These are phyloP conservation scores for Mortierella hygrophila DNA, from an alignment of 192 early-diverging fungal genomes.

Conservation along the genomic window DNA sequence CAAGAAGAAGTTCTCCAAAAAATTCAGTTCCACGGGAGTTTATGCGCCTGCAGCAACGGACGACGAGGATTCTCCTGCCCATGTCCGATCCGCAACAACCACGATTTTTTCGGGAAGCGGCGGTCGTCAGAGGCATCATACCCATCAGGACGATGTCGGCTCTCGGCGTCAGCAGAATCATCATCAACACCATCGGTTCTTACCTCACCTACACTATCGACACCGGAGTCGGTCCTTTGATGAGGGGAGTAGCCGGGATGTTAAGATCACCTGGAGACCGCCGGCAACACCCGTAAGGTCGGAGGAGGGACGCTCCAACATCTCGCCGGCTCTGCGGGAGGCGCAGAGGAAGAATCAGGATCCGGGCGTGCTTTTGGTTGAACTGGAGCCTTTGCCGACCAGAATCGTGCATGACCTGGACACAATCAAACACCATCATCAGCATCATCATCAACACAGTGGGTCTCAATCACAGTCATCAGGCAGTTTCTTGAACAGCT, in stretches of 20 bases:
- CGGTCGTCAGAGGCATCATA: not conserved
- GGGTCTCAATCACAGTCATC: not conserved
- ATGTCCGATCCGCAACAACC: not conserved
- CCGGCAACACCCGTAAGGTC: not conserved
- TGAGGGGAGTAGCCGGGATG: conserved; percentile 3
- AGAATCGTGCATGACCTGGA: conserved; percentile 19
- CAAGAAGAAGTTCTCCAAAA: conserved; percentile 32
- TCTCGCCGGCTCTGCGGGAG: conserved; percentile 27
- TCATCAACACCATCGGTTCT: conserved; percentile 1
- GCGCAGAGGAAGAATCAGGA: conserved; percentile 21
- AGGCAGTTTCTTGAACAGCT: not conserved
- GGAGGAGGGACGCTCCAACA: not conserved
- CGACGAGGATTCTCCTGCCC: conserved; percentile 38
- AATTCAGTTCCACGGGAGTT: conserved; percentile 5
- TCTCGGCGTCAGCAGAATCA: not conserved
- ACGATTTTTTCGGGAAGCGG: not conserved
- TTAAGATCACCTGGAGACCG: not conserved
- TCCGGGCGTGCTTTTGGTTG: conserved; percentile 23
- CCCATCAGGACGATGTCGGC: not conserved
- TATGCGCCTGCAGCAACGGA: conserved; percentile 27
- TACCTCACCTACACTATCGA: conserved; percentile 17
- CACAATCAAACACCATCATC: not conserved
- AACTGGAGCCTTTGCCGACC: conserved; percentile 26
- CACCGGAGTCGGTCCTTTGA: conserved; percentile 33
- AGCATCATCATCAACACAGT: not conserved